Evolutionary conservation across 108 stramenopile species (phyloP), one percentile per base, ranked within the genome.

Genomic region (Cyclotella kingstonii): DNA sequence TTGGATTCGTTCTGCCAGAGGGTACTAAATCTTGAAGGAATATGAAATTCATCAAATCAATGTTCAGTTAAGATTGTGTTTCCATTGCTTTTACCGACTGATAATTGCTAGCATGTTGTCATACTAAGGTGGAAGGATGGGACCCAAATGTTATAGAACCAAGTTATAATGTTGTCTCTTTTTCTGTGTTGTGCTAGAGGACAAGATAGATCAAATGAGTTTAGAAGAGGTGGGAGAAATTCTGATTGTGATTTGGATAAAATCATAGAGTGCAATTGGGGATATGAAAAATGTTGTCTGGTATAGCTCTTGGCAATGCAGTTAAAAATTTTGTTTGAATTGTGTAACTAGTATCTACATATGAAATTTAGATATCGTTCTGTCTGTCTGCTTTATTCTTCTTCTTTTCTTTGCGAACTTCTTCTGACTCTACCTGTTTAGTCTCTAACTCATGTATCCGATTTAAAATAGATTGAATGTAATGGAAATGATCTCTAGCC

Each of bases 401-500:
- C 59, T 84, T 82, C 23, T 54, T 61, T 30, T 57, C 60, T 35
- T 75, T 67, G 10, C 57, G 65, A 18, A 68, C 54, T 22, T 71
- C 77, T 6, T 73, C 71, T 8, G 55, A 51, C 60, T 73, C 68
- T 31, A 23, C 29, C 51, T 68, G 78, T 48, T 53, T 21, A 8
- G 31, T 30, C 51, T 76, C 80, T 14, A 95, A 61, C 57, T 88
- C 82, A 21, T 63, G 39, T 36, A 95, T 53, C 10, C 90, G 43
- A 35, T 78, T 72, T 8, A 90, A 38, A 10, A 90, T 60, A 11
- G 85, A 80, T 36, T 67, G 58, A 12, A 90, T 58, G 46, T 90
- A 82, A 11, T 85, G 84, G 53, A 66, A 93, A 23, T 85, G 66
- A 30, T 69, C 59, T 52, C 82, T 66, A 5, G 90, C 90, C 46